Evolutionary conservation across 2,329 filamentous ascomycete species (phyloP).

Genomic region (Fusarium hostae): DNA sequence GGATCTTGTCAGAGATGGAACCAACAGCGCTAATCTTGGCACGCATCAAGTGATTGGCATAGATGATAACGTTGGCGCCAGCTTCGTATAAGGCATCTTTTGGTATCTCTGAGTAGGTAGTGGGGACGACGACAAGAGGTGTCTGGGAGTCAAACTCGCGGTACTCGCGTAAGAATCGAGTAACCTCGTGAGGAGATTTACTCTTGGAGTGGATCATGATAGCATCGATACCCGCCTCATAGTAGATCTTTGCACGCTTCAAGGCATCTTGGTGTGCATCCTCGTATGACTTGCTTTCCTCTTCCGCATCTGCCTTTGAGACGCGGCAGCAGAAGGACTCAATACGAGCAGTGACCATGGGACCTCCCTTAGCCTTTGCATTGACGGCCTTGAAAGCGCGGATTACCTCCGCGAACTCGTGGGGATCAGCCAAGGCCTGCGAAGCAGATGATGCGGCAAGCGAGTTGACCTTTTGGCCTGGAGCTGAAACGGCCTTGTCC

Average conservation of each 20-base stretch:
- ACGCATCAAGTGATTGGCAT: conserved; percentile 16
- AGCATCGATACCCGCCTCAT: conserved; percentile 15
- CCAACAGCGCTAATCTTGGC: conserved; percentile 21
- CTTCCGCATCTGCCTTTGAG: background rate
- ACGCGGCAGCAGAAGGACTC: conserved; percentile 5
- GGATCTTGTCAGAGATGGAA: conserved; percentile 9
- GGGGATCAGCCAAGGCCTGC: conserved; percentile 9
- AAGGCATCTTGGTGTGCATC: conserved; percentile 4
- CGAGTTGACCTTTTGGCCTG: conserved; percentile 19
- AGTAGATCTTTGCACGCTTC: conserved; percentile 11
- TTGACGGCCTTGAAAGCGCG: background rate
- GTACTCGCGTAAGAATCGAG: conserved; percentile 12
- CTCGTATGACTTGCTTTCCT: background rate
- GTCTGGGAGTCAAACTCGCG: background rate
- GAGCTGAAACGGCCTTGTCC: conserved; percentile 20
- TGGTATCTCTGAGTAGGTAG: conserved; percentile 2
- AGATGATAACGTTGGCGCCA: conserved; percentile 20
- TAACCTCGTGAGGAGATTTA: conserved; percentile 10
- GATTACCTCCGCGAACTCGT: conserved; percentile 10
- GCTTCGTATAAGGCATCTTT: conserved; percentile 6
- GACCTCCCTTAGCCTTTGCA: background rate
- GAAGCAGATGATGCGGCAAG: conserved; percentile 15
- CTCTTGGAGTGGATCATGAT: conserved; percentile 27
- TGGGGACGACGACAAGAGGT: conserved; percentile 7
- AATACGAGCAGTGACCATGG: conserved; percentile 6